Base-by-base conservation (phyloP, 441 rosid genomes). In the Euphorbia corollata region DNA sequence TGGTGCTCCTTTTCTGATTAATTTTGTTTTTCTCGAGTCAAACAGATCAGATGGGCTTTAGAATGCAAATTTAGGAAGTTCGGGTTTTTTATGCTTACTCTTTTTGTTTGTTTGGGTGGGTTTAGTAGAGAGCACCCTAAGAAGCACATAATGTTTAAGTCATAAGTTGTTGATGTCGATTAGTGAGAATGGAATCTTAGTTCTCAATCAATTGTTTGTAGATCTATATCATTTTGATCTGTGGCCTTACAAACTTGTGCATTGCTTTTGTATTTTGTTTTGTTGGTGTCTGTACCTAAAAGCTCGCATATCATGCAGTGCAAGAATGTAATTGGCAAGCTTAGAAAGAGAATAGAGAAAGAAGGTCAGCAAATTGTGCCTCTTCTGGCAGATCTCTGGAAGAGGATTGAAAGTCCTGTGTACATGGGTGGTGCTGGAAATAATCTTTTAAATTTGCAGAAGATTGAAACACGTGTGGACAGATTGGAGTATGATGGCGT, bases 291-390 rank as follows among this genome's bases (percentile, higher is more conserved):
- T 61, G 59, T 57, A 68, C 59, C 48, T 66, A 43, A 57, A 64
- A 71, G n/a, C 59, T 59, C 48, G 71, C 56, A 36, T 77, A 2
- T 45, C 69, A 39, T 75, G 74, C 86, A 95, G 99, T 92, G 95
- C 82, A 95, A 92, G 82, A 90, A 82, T 72, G 99, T 90, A 61
- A 73, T 88, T 41, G 80, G 86, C 89, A 95, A 95, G 89, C 88
- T 95, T 53, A 96, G 87, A 71, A 86, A 90, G 81, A 88, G 89
- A 79, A 82, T 95, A 24, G 92, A 82, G 55, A 95, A 92, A 75
- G 98, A 95, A 83, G 99, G 99, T 54, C 94, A 85, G 75, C 92
- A 90, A 68, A 90, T 95, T 77, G 90, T 92, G 63, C 99, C 99
- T 59, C 85, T 95, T 78, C 80, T 95, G 72, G 84, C 96, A 20